Evolutionary conservation across 352 stramenopile species (phyloP), one percentile per base, ranked within the genome.

Genomic region (Pythium sukuiense): DNA sequence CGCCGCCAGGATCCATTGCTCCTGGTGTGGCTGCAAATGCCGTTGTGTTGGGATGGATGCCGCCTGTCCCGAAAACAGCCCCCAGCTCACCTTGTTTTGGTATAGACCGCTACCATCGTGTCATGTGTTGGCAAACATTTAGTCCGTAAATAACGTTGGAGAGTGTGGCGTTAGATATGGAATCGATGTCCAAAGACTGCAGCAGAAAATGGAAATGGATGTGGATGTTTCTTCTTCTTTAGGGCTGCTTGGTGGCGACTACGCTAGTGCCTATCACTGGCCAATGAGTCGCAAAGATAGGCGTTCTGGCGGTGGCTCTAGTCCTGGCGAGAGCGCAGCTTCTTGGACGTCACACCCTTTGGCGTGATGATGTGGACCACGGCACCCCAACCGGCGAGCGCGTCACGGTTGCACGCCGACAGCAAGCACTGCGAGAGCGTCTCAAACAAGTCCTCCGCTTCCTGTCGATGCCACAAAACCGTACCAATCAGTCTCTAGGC

Each of bases 331-430:
- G 82, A 89, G 64, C 87, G 84, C 63, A 94, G 68, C 73, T 91
- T 90, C 72, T 92, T 91, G 35, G 86, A 90, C 26, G 76, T 90
- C 65, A 94, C 87, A 49, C 86, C 86, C 70, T 94, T 89, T 37
- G 81, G 73, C 69, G 86, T 94, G 68, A 99, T 98, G 73, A 99
- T 99, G 87, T 99, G 96, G 39, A 99, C 98, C 27, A 99, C 87
- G 37, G 84, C 97, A 41, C 98, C 98, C 98, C 97, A 99, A 53
- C 98, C 98, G 52, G 93, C 98, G 27, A 99, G 80, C 11, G 97
- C 96, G 85, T 99, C 98, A 33, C 98, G 87, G 87, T 99, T 98
- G 72, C 99, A 97, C 61, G 94, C 96, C 24, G 97, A 95, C 64
- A 99, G 85, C 65, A 99, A 79, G 61, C 90, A 98, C 84, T 99